Percentiles rank a stretch among this genome's conserved stretches.
Conservation (phyloP, 768 basidiomycete species). For the Baorangia bicolor region DNA sequence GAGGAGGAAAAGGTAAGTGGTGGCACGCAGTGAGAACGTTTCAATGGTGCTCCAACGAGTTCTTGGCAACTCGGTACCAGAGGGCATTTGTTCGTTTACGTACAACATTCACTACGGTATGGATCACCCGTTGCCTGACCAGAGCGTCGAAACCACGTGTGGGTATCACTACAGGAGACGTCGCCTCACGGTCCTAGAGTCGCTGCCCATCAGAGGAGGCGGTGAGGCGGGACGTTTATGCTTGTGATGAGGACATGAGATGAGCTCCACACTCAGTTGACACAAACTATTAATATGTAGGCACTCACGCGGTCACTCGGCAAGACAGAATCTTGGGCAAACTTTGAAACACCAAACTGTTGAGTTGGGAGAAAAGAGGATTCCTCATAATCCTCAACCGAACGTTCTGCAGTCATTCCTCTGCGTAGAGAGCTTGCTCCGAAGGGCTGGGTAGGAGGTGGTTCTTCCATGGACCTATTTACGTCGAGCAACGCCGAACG, state of each 20-base stretch:
- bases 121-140: background rate
- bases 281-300: too few relatives aligned
- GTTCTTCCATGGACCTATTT: constrained; percentile 4
- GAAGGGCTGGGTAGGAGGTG: constrained; percentile 40
- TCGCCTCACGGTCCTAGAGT: constrained; percentile 12
- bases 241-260: background rate
- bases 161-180: constrained; percentile 9
- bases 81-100: constrained; percentile 1
- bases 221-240: constrained; percentile 17
- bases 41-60: constrained; percentile 7
- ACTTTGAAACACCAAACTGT: constrained; percentile 11
- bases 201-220: background rate
- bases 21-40: background rate
- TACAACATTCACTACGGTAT: constrained; percentile 1
- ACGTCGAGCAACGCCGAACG: background rate
- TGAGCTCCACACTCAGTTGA: constrained; percentile 7
- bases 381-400: background rate
- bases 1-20: background rate
- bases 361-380: background rate
- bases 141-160: background rate
- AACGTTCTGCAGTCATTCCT: background rate
- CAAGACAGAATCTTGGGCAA: constrained; percentile 15
- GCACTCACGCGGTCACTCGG: constrained; percentile 10
- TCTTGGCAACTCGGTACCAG: background rate
- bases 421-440: constrained; percentile 37